phyloP scores from a whole-genome alignment of 2,329 filamentous ascomycete genomes.

The Penicillium rolfsii region DNA sequence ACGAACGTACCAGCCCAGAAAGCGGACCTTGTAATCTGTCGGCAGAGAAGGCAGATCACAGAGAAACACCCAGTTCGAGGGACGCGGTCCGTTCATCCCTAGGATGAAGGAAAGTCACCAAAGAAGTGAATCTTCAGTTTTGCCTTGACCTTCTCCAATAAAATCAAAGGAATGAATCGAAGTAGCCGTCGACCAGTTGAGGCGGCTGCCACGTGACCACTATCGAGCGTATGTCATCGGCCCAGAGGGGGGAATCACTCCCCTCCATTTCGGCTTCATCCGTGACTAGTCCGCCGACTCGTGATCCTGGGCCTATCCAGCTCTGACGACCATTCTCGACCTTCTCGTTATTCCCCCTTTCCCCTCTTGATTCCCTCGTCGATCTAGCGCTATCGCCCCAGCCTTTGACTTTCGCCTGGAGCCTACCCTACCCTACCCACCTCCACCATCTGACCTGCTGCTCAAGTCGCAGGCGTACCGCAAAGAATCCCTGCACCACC shows the following conservation, averaged over 20 bases:
- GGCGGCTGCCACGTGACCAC: conserved; percentile 37
- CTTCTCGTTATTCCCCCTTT: not conserved
- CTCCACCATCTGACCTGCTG: conserved; percentile 25
- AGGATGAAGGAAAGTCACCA: conserved; percentile 2
- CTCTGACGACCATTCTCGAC: not conserved
- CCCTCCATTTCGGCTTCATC: conserved; percentile 29
- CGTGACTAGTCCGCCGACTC: conserved; percentile 9
- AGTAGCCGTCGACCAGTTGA: not conserved
- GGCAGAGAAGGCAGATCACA: conserved; percentile 58
- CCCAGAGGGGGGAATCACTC: conserved; percentile 38
- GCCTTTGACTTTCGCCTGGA: conserved; percentile 14
- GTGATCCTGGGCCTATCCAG: not conserved
- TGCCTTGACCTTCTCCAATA: not conserved
- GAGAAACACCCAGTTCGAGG: conserved; percentile 68
- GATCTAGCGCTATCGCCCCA: not conserved
- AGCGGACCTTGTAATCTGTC: conserved; percentile 79
- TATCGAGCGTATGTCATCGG: conserved; percentile 44
- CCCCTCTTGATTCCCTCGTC: not conserved
- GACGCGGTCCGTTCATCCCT: conserved; percentile 58
- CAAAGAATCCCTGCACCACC: conserved; percentile 11
- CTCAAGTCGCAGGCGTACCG: conserved; percentile 16
- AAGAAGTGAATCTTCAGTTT: not conserved
- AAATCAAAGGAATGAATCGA: not conserved
- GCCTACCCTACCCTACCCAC: conserved; percentile 16
- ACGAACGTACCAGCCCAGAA: conserved; percentile 81